Base-by-base conservation (phyloP, 2,329 filamentous ascomycete genomes). In the Claviceps purpurea region DNA sequence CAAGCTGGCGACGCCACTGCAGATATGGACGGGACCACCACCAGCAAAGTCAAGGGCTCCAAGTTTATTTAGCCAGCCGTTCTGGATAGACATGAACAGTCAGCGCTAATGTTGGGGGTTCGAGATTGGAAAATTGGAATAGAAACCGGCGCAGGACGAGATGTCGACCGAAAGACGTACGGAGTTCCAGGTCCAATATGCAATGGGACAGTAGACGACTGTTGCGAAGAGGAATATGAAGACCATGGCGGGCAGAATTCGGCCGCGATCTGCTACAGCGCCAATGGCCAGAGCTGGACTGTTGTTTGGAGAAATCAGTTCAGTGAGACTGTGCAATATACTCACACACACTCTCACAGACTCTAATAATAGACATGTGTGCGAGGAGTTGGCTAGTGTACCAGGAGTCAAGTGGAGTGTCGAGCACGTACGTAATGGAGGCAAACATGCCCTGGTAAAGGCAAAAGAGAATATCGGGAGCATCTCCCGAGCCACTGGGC, bases 401-500 rank as follows among this genome's bases (percentile, higher is more conserved):
- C 30, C 30, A 34, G 30, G 10, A 34, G 10, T 34, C 30, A 34
- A 34, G 30, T 34, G 30, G 30, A 34, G 30, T 34, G 4, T 42
- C 13, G 20, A 46, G 30, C 1, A 73, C 84, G 71, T 76, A 89
- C 85, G 89, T 94, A 73, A 94, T 91, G 57, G 82, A 79, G 22
- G 88, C 87, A 65, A 91, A 91, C 86, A 91, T 90, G 75, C 87
- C 85, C 70, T 91, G 87, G 73, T 88, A 94, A 30, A 94, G 73
- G 55, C 84, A 88, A 69, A 90, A 93, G 43, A 95, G 73, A 46
- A 95, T 74, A 64, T 95, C 89, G 1, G 89, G 89, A 45, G 95
- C 73, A 63, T 79, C 79, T 54, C 66, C 59, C 58, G 84, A 84
- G 50, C 84, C 89, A 7, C 85, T 89, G 22, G 88, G 87, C 57